These are phyloP conservation scores for Fraxinus baroniana DNA, from an alignment of 305 asterid genomes.

Conservation along the genomic window DNA sequence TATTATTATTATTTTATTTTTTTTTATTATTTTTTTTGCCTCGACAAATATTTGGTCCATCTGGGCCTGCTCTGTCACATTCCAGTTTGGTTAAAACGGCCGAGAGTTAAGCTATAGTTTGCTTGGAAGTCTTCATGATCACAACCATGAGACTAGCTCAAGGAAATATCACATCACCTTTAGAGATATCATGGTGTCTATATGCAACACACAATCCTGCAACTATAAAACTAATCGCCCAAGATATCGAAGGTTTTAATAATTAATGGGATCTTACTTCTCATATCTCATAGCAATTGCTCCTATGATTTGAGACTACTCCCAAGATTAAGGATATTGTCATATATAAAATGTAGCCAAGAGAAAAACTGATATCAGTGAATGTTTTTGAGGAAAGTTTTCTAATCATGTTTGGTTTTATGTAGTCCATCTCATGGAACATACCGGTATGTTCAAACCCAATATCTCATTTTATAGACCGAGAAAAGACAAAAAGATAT, in stretches of 20 bases:
- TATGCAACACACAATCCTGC: too few species aligned
- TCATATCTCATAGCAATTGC: too few species aligned
- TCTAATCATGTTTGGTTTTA: not conserved
- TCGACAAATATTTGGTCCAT: not conserved
- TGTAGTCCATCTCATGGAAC: not conserved
- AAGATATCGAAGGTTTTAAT: too few species aligned
- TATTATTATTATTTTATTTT: too few species aligned
- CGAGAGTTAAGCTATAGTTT: not conserved
- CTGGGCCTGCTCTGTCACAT: not conserved
- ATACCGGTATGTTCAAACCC: not conserved
- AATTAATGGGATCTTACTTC: too few species aligned
- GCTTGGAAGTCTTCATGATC: not conserved
- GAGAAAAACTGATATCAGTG: not conserved
- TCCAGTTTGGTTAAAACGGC: not conserved
- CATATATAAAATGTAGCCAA: not conserved
- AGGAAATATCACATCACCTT: not conserved
- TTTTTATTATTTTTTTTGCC: not conserved
- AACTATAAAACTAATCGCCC: too few species aligned
- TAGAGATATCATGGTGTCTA: not conserved
- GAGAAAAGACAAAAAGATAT: not conserved
- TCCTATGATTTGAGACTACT: too few species aligned
- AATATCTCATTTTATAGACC: not conserved
- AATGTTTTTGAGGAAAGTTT: not conserved
- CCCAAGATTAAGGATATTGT: too few species aligned
- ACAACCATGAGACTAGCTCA: not conserved